phyloP scores from a whole-genome alignment of 2,329 filamentous ascomycete species.

The Fusarium siculi region DNA sequence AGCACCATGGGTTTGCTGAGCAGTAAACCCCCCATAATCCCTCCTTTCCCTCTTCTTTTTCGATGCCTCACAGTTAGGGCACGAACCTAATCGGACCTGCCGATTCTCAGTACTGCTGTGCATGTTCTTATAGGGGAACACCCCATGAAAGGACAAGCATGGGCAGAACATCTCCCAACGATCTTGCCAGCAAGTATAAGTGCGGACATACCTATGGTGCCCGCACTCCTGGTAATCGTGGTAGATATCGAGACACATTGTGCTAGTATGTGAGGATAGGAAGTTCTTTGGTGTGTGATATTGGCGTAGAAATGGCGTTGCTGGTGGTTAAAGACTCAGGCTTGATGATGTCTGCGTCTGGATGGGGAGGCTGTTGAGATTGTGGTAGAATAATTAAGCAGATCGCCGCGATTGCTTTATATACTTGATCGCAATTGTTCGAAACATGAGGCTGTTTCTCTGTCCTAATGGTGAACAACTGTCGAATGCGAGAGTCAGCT shows the following conservation, averaged over 20 bases:
- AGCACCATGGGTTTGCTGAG: not conserved
- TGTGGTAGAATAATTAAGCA: not conserved
- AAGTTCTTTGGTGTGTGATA: not conserved
- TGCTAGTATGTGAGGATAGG: not conserved
- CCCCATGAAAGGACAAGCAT: not conserved
- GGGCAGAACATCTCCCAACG: not conserved
- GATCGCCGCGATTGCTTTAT: not conserved
- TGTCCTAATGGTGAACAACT: not conserved
- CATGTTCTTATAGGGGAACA: not conserved
- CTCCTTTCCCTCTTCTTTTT: not conserved
- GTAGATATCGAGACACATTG: constrained; percentile 6
- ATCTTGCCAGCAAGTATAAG: constrained; percentile 4
- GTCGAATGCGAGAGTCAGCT: not conserved
- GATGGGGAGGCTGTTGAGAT: not conserved
- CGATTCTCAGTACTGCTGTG: not conserved
- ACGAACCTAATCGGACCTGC: not conserved
- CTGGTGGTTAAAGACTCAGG: not conserved
- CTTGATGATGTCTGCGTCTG: not conserved
- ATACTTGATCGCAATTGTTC: not conserved
- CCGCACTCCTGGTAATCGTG: not conserved
- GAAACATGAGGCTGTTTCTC: not conserved
- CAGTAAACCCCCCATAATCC: not conserved
- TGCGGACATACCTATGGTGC: not conserved
- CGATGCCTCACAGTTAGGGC: not conserved
- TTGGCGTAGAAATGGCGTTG: not conserved